Evolutionary conservation across 768 basidiomycete species (phyloP), one percentile per base, ranked within the genome.

Genomic region (Lactarius deliciosus): DNA sequence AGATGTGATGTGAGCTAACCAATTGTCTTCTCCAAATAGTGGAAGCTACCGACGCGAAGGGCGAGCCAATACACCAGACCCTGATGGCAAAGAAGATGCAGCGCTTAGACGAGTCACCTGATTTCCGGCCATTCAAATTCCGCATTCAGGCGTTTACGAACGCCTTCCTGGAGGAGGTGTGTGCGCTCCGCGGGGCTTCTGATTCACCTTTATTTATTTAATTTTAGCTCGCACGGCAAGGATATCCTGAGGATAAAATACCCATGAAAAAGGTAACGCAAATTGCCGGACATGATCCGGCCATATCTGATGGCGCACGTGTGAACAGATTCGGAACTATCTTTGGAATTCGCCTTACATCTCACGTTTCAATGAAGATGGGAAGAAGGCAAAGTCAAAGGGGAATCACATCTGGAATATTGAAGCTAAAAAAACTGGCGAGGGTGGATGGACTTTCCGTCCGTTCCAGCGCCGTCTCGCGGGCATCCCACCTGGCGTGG

Each of bases 71-170:
- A 65, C 96, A 99, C 74, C 96, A 99, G 78, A 94, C 94, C 41
- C 82, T 98, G 72, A 99, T 99, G 96, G 91, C 96, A 0, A 98
- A 98, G 82, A 93, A 93, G 82, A 98, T 99, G 96, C 92, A 94
- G 72, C 88, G 94, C 61, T 81, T 98, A 64, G 96, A 97, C 75
- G 96, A 98, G 79, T 95, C 93, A 43, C 87, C 89, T 53, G 96
- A 98, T 77, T 99, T 96, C 78, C 86, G 96, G 32, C 96, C 96
- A 57, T 98, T 99, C 86, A 98, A 98, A 78, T 99, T 99, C 80
- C 87, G 96, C 65, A 99, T 99, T 71, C 93, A 94, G 74, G 96
- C 96, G 1, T 99, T 99, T 78, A 98, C 96, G 7, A 91, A 94
- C 73, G 91, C 91, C 3, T 98, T 98, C 74, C 81, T 95, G 70